Conservation (phyloP, 2,329 filamentous ascomycete genomes). For the Leptographium lundbergii region DNA sequence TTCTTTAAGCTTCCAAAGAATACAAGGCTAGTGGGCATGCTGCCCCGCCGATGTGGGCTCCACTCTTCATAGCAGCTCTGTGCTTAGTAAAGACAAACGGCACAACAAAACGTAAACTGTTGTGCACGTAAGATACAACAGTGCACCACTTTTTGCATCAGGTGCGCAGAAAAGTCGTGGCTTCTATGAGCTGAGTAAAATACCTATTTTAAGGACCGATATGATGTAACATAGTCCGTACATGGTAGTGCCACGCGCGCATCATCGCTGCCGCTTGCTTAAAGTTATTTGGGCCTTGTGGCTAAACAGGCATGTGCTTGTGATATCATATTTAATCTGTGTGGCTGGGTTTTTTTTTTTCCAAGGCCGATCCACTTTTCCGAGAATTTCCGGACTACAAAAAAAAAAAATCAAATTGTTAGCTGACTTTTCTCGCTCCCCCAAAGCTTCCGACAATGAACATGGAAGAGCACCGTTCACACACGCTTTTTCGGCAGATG, state of each 20-base stretch:
- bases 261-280: too few relatives aligned
- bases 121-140: too few relatives aligned
- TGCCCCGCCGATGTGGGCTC: too few relatives aligned
- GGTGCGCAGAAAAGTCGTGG: too few relatives aligned
- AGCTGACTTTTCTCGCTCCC: not conserved
- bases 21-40: not conserved
- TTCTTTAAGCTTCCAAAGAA: not conserved
- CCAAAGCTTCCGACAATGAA: not conserved
- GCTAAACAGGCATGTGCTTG: not conserved
- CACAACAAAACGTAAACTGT: too few relatives aligned
- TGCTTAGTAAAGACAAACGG: too few relatives aligned
- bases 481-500: not conserved
- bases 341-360: not conserved
- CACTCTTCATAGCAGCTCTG: not conserved
- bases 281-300: not conserved
- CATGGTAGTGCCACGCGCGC: too few relatives aligned
- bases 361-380: not conserved
- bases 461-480: not conserved
- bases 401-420: not conserved
- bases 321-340: not conserved
- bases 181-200: too few relatives aligned
- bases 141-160: too few relatives aligned
- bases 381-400: constrained; percentile 4
- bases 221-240: not conserved
- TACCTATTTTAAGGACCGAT: not conserved